A percentile compares a stretch with the other conserved stretches of the same genome.
phyloP scores from a whole-genome alignment of 768 basidiomycete genomes.

The Mycena belliarum region DNA sequence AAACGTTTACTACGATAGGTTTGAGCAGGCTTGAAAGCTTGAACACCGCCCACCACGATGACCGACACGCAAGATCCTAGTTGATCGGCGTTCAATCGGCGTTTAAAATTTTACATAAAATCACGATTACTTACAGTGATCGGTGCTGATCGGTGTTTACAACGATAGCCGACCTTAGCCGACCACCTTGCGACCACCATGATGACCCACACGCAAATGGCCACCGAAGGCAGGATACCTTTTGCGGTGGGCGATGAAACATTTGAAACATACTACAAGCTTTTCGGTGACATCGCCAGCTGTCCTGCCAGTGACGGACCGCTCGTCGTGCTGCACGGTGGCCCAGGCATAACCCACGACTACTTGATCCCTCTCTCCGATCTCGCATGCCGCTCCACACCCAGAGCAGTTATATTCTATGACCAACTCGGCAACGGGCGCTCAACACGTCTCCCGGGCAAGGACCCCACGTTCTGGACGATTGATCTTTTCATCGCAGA shows the following conservation, averaged over 20 bases:
- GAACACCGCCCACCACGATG: too few relatives aligned
- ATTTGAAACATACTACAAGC: slow-evolving; percentile 47
- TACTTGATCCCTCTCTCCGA: slow-evolving; percentile 45
- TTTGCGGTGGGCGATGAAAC: slow-evolving; percentile 21
- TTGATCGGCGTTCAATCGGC: too few relatives aligned
- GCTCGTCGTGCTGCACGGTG: slow-evolving; percentile 51
- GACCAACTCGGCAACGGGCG: slow-evolving; percentile 55
- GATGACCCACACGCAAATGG: background rate
- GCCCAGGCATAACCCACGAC: slow-evolving; percentile 47
- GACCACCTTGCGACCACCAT: background rate
- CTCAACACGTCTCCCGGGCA: slow-evolving; percentile 52
- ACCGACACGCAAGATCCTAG: too few relatives aligned
- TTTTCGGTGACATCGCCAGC: slow-evolving; percentile 37
- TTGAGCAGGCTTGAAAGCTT: too few relatives aligned
- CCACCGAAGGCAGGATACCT: slow-evolving; percentile 22
- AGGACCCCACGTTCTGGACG: slow-evolving; percentile 49
- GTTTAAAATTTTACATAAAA: too few relatives aligned
- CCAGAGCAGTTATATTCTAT: slow-evolving; percentile 49
- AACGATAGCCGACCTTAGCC: too few relatives aligned
- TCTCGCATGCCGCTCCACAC: slow-evolving; percentile 34
- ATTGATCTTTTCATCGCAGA: slow-evolving; percentile 33
- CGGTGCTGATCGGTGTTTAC: too few relatives aligned
- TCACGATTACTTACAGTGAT: too few relatives aligned
- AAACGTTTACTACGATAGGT: too few relatives aligned
- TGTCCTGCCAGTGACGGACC: slow-evolving; percentile 32